Evolutionary conservation across 2,329 filamentous ascomycete genomes (phyloP), one percentile per base, ranked within the genome.

Genomic region (Diplodia sapinea): DNA sequence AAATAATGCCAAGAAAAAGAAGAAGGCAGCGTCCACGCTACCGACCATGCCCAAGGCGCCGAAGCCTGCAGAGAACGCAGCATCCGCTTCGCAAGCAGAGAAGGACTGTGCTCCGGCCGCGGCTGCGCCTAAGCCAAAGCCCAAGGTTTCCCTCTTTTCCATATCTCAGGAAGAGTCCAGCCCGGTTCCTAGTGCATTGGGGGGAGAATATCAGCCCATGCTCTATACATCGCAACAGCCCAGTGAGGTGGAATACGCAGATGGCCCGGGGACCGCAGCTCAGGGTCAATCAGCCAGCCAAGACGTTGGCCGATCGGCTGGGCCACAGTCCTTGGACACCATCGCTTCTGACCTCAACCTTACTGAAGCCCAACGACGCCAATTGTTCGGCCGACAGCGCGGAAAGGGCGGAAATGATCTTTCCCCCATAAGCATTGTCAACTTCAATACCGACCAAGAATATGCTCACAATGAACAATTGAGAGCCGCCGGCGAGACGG

Each of bases 371-470:
- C 89, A 92, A 71, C 86, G 89, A 50, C 89, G 94, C 51, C 93
- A 96, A 75, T 87, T 98, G 3, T 94, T 98, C 75, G 94, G 94
- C 1, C 90, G 94, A 5, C 79, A 82, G 68, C 75, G 76, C 57
- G 78, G 79, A 26, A 84, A 84, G 26, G 74, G 77, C 54, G 76
- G 76, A n/a, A 75, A 75, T 40, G 79, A 79, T 66, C 70, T 81
- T 8, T 82, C 86, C n/a, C 83, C 83, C 2, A 83, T 87, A n/a
- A 89, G 87, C 52, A 85, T 97, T 47, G 85, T 94, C 70, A 93
- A 91, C 74, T 97, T 97, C 85, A 92, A 96, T 80, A 94, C 93
- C 71, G 93, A 96, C 76, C 82, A 84, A 68, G 94, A 97, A 80
- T 98, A 98, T 78, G 87, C 86, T 29, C 88, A 91, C 73, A 98